Base-by-base conservation (phyloP, 768 basidiomycete genomes). In the Rubroboletus pulcherrimus region DNA sequence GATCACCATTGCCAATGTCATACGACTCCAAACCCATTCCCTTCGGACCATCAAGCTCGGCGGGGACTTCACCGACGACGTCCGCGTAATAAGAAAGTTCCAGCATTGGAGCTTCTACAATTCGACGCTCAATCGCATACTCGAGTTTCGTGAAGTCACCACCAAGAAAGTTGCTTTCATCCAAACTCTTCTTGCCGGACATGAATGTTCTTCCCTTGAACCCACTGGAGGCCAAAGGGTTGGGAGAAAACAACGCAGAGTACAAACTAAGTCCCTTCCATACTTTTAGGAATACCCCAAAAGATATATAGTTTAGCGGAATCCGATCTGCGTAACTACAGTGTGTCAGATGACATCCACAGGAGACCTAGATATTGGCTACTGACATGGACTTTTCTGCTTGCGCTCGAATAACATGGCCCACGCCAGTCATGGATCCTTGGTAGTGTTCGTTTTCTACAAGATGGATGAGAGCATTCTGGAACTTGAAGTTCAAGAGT, bases 81-180 rank as follows among this genome's bases (percentile, higher is more conserved):
- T 98, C 96, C 9, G 80, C 81, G 61, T 93, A 96, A 72, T 98
- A 98, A 2, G 85, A 82, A 49, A 97, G 66, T 50, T 97, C 93
- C 35, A 98, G 66, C 15, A 77, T 63, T 0, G 85, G 85, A 0
- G 91, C 81, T 60, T 94, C 90, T 30, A 98, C 68, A 30, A 98
- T 77, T 50, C 85, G 89, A 37, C 86, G 83, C 57, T 93, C 91
- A 49, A 93, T 84, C 11, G 91, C 96, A 66, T 98, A 98, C 68
- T 98, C 94, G 19, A 83, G 62, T 8, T 73, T 74, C 4, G 77
- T 67, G 52, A 81, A 83, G 63, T 88, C 83, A 10, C 73, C 73
- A 12, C 80, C 85, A 29, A 82, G 60, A 5, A 80, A 80, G 4
- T 80, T 81, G 50, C 80, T 78, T 41, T 83, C 83, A 29, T 86